Evolutionary conservation across 2,329 filamentous ascomycete genomes (phyloP).

Genomic region (Sphaerostilbella broomeana): DNA sequence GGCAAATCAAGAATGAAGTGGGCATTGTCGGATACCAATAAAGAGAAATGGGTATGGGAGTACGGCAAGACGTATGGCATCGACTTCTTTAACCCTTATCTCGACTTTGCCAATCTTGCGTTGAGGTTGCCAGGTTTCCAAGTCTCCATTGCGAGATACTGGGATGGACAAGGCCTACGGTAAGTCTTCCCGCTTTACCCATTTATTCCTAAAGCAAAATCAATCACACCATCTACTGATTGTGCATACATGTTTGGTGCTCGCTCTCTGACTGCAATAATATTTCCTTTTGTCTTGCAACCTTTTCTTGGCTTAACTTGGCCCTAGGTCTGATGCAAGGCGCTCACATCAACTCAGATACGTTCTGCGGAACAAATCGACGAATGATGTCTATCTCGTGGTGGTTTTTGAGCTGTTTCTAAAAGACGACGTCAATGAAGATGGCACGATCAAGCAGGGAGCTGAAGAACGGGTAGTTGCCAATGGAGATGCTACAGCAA

Average conservation of each 20-base stretch:
- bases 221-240: background rate
- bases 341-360: conserved; percentile 86
- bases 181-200: conserved; percentile 36
- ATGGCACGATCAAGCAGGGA: conserved; percentile 45
- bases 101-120: conserved; percentile 74
- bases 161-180: conserved; percentile 72
- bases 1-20: conserved; percentile 52
- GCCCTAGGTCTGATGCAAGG: conserved; percentile 32
- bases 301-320: conserved; percentile 17
- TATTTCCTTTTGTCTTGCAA: background rate
- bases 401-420: conserved; percentile 73
- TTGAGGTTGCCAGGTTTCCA: conserved; percentile 67
- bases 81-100: conserved; percentile 84
- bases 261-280: too few relatives aligned
- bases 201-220: background rate
- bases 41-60: conserved; percentile 49
- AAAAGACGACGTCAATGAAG: conserved; percentile 56
- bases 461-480: conserved; percentile 21
- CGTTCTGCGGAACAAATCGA: conserved; percentile 74
- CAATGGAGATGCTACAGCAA: conserved; percentile 18
- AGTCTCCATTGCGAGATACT: conserved; percentile 67
- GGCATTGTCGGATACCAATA: conserved; percentile 44
- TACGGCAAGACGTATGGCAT: conserved; percentile 46
- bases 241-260: background rate
- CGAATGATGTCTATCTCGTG: conserved; percentile 70